Evolutionary conservation across 176 grass and related monocot species (phyloP).

Genomic region (Secale cereale): DNA sequence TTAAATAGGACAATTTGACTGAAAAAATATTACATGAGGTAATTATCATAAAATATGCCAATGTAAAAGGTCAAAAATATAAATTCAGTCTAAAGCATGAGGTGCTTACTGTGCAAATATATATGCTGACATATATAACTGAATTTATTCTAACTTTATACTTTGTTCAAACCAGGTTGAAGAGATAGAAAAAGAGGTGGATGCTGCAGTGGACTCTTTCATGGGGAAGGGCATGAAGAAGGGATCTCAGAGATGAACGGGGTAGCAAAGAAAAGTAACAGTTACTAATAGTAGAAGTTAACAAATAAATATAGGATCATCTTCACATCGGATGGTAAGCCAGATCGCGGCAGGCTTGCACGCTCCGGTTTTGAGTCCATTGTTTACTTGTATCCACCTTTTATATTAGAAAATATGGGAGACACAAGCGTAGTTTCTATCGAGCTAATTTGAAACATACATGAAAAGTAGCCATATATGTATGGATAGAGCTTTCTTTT

Average conservation of each 20-base stretch:
- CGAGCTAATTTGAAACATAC: too few species aligned
- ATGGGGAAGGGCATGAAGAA: slow-evolving; percentile 20
- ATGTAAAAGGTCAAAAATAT: too few species aligned
- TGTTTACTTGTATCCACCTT: too few species aligned
- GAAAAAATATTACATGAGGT: not conserved
- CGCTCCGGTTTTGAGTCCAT: too few species aligned
- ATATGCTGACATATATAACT: not conserved
- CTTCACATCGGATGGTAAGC: too few species aligned
- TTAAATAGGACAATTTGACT: not conserved
- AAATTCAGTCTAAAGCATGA: not conserved
- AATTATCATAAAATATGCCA: too few species aligned
- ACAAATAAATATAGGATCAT: not conserved
- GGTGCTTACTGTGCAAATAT: not conserved
- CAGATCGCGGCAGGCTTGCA: too few species aligned
- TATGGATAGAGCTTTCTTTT: too few species aligned
- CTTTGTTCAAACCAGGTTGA: slow-evolving; percentile 31
- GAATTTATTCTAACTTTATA: not conserved
- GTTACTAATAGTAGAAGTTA: not conserved
- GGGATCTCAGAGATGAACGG: not conserved
- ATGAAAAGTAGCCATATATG: too few species aligned
- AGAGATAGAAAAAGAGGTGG: slow-evolving; percentile 43
- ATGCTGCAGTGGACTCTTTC: slow-evolving; percentile 40
- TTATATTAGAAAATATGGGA: too few species aligned
- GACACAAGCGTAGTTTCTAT: too few species aligned
- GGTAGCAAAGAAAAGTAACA: not conserved